Evolutionary conservation across 2,329 filamentous ascomycete species (phyloP).

Genomic region (Sphaerulina populicola): DNA sequence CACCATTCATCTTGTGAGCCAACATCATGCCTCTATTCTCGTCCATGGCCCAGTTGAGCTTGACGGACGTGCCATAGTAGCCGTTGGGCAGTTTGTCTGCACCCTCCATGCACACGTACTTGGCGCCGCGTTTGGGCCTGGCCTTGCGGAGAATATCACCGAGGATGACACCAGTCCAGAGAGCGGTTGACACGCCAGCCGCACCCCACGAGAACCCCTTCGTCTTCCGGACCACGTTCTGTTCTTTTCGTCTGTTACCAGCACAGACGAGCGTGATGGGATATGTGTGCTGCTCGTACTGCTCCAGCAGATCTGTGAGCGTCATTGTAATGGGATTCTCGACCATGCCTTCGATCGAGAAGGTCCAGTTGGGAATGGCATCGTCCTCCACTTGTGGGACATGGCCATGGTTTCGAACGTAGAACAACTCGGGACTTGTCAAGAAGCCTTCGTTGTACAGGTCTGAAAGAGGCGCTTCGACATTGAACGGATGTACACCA

Average conservation of each 20-base stretch:
- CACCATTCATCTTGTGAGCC: conserved; percentile 85
- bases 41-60: conserved; percentile 82
- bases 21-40: conserved; percentile 76
- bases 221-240: conserved; percentile 81
- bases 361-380: conserved; percentile 69
- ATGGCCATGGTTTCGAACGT: conserved; percentile 80
- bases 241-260: conserved; percentile 85
- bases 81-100: conserved; percentile 81
- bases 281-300: conserved; percentile 74
- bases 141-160: conserved; percentile 61
- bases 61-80: conserved; percentile 78
- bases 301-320: conserved; percentile 60
- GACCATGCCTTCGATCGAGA: conserved; percentile 78
- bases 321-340: conserved; percentile 65
- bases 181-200: conserved; percentile 73
- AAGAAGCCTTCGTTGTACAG: conserved; percentile 76
- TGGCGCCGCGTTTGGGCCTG: conserved; percentile 59
- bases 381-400: conserved; percentile 68
- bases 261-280: conserved; percentile 87
- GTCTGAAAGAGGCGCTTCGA: conserved; percentile 70
- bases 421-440: conserved; percentile 80
- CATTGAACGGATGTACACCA: conserved; percentile 84
- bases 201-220: conserved; percentile 94
- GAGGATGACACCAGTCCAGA: conserved; percentile 78
- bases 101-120: conserved; percentile 84